Conservation (phyloP, 1,284 basidiomycete species). For the Cryptococcus sp. region DNA sequence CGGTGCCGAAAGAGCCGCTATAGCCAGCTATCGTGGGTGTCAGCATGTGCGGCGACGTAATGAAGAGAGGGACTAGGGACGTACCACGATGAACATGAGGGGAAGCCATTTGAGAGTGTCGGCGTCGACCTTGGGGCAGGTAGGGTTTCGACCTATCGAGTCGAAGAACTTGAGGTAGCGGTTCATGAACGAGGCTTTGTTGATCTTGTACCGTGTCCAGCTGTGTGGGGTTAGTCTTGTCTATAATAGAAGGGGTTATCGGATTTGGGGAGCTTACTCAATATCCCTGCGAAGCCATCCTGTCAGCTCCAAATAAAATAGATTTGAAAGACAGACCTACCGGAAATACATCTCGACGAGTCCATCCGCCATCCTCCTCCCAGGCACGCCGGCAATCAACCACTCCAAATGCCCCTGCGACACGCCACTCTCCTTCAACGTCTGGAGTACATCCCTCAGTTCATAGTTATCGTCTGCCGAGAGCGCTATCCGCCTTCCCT, state of each 20-base stretch:
- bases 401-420: conserved; percentile 47
- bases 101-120: conserved; percentile 51
- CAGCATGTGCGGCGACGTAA: not conserved
- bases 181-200: conserved; percentile 46
- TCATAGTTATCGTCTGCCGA: conserved; percentile 40
- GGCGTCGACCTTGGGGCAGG: conserved; percentile 46
- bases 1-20: conserved; percentile 49
- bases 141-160: conserved; percentile 43
- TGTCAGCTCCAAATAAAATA: not conserved
- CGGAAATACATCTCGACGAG: conserved; percentile 49
- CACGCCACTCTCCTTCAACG: conserved; percentile 50
- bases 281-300: conserved; percentile 26
- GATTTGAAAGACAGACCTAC: conserved; percentile 19
- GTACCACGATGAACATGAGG: conserved; percentile 50
- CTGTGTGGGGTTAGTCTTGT: conserved; percentile 20
- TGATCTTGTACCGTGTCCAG: conserved; percentile 53
- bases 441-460: conserved; percentile 44
- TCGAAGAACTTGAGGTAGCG: conserved; percentile 49
- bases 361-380: conserved; percentile 47
- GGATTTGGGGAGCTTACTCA: conserved; percentile 27
- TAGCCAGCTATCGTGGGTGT: conserved; percentile 41
- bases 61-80: conserved; percentile 12
- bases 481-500: conserved; percentile 43
- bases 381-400: conserved; percentile 49
- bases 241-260: too few relatives aligned